Evolutionary conservation across 176 grass and related monocot genomes (phyloP), one percentile per base, ranked within the genome.

Genomic region (Aegilops longissima): DNA sequence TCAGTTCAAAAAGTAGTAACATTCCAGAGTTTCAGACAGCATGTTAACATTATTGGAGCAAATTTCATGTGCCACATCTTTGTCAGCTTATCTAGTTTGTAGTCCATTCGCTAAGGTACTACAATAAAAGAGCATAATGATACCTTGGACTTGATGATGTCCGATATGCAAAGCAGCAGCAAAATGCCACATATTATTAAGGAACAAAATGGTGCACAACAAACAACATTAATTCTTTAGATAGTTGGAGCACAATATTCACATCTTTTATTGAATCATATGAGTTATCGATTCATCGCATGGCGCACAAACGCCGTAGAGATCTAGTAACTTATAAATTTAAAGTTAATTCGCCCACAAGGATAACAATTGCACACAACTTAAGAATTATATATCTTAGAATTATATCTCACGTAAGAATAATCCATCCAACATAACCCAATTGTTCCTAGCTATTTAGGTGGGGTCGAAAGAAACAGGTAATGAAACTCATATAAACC

Each of bases 141-240:
- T 35, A 35, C 34, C 34, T 35, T 35, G 34, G 34, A 35, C 34
- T 35, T 5, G 34, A 27, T 27, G 25, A 27, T 27, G 25, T 27
- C 25, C 25, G 25, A 27, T 27, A 27, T 27, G 25, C 25, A 27
- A 27, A 80, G 66, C n/a, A 11, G 66, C 9, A 73, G 21, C 38
- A 73, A 44, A 23, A 25, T 20, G 25, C 14, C 14, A 87, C 68
- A 76, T 62, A 91, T 12, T 54, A 82, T 8, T 56, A 84, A 77
- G 18, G 61, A 81, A 76, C 9, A 70, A 54, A 77, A 27, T 27
- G 25, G 25, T 27, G 25, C 25, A 27, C 25, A 27, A 27, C 25
- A n/a, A 27, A 1, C 25, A 27, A 70, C 47, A 80, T 69, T 10
- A 67, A 21, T 49, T 86, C 70, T 59, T 67, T 69, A 56, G 42